These are phyloP conservation scores for Arthrobotrys conoides DNA, from an alignment of 2,329 filamentous ascomycete species.

Conservation along the genomic window DNA sequence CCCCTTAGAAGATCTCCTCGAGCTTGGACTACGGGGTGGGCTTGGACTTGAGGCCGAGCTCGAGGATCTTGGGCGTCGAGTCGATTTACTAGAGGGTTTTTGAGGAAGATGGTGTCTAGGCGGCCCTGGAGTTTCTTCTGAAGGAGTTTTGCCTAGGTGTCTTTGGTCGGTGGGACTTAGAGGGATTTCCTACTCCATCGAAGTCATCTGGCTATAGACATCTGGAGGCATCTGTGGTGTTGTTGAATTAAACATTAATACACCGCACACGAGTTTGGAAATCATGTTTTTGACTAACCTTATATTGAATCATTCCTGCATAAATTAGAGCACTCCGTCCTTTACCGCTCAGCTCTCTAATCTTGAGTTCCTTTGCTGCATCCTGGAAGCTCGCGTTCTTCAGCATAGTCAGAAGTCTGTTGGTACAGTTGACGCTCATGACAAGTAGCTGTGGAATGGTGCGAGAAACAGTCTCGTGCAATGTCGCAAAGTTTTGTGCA, in stretches of 20 bases:
- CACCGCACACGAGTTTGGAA: background rate
- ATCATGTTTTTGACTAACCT: conserved; percentile 45
- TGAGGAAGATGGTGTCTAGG: background rate
- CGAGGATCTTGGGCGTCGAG: background rate
- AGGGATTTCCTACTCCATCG: conserved; percentile 51
- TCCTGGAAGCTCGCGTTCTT: conserved; percentile 77
- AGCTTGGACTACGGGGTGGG: background rate
- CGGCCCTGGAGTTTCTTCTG: too few relatives aligned
- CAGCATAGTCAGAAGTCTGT: conserved; percentile 80
- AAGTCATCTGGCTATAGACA: conserved; percentile 60
- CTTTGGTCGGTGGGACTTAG: background rate
- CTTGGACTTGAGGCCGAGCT: background rate
- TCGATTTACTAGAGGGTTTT: background rate
- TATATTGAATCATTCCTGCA: conserved; percentile 65
- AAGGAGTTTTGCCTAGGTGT: background rate
- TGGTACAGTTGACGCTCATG: conserved; percentile 92
- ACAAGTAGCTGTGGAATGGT: conserved; percentile 92
- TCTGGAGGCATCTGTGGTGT: conserved; percentile 55
- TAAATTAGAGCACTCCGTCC: conserved; percentile 64
- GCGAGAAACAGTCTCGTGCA: conserved; percentile 84
- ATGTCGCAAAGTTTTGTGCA: conserved; percentile 83
- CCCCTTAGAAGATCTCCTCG: background rate
- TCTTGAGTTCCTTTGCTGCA: conserved; percentile 63
- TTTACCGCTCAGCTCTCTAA: conserved; percentile 62
- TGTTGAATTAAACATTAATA: conserved; percentile 15